Evolutionary conservation across 495 filamentous ascomycete species (phyloP).

Genomic region (Neurospora pannonica): DNA sequence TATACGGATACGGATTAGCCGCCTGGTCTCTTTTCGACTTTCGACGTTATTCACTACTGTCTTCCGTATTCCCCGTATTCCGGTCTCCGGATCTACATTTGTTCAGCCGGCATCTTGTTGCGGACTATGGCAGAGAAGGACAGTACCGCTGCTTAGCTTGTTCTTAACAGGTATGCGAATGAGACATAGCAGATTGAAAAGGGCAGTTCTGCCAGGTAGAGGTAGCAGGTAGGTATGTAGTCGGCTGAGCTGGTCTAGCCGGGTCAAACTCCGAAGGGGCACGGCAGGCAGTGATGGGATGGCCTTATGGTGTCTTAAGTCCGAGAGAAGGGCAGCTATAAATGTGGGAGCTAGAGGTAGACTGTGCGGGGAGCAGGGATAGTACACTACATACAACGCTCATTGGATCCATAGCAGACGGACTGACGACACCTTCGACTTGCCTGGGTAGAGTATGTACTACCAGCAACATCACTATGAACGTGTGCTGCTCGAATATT

Average conservation of each 20-base stretch:
- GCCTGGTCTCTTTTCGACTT: neutral
- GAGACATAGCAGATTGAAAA: neutral
- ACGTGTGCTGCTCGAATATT: neutral
- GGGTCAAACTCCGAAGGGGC: neutral
- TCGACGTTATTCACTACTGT: neutral
- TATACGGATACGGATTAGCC: neutral
- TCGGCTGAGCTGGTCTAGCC: neutral
- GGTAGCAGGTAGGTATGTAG: neutral
- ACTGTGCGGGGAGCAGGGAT: neutral
- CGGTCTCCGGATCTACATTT: neutral
- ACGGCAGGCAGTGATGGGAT: neutral
- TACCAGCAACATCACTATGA: neutral
- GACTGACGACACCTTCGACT: neutral
- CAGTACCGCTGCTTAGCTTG: neutral
- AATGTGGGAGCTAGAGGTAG: neutral
- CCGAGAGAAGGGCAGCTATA: neutral
- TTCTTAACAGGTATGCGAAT: neutral
- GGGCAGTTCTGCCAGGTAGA: neutral
- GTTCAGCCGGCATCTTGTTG: neutral
- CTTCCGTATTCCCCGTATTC: neutral
- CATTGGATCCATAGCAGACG: neutral
- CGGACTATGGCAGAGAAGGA: neutral
- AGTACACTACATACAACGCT: neutral
- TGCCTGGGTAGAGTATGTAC: neutral
- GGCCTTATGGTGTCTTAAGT: neutral